Evolutionary conservation across 1,139 yeast genomes (phyloP), one percentile per base, ranked within the genome.

Genomic region (Saccharomyces hybrid): DNA sequence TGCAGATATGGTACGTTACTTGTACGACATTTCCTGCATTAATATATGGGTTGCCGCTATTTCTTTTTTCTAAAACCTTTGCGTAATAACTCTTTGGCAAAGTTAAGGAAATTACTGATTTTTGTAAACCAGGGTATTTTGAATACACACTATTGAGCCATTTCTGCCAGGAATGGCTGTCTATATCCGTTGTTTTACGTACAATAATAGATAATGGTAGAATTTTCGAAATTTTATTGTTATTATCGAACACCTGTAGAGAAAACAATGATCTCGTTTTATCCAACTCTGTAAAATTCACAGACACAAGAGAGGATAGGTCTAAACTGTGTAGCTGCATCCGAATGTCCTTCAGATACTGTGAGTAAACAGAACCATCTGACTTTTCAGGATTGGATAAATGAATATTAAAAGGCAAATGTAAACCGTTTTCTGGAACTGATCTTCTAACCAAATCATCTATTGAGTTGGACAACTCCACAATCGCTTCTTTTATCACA

Each of bases 361-460:
- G 14, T 27, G 9, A 27, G 25, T 16, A 47, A 7, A 16, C 38
- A 32, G 48, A 19, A 32, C 34, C 50, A 9, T 44, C 6, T 3
- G 52, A 23, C 2, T 49, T 19, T 13, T 55, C 29, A 8, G 53
- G 28, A 28, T 41, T 32, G 13, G 14, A 19, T 13, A 54, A 13
- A 28, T 13, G 16, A 5, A 6, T 32, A 34, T 23, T 48, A 27
- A 5, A 27, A 5, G 28, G 29, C 26, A 11, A 32, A 38, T 48
- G 3, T 47, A 11, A 3, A 38, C 23, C 50, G 2, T 32, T 52
- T 6, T 23, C 31, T 23, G 49, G 11, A 25, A 44, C 6, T 11
- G 46, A 49, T 14, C 48, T 54, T n/a, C 6, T 6, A 7, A 56
- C 4, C 8, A 56, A 1, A 2, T 56, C 19, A 32, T 56, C 53